Percentiles rank a stretch among this genome's conserved stretches.
Conservation (phyloP, 2,329 filamentous ascomycete species). For the Cytospora chrysosperma region DNA sequence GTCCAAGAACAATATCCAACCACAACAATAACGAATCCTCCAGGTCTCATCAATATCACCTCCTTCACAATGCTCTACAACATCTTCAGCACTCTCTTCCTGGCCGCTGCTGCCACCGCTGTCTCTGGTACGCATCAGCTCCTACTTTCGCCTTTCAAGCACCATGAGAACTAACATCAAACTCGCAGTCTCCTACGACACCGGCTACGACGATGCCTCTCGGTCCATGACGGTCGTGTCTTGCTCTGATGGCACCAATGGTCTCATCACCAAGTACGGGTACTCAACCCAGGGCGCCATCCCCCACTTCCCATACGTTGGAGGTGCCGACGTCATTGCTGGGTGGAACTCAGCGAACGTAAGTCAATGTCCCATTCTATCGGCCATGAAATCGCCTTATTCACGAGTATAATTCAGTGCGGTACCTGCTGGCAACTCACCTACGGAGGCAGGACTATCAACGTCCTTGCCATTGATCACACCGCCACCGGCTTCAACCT, state of each 20-base stretch:
- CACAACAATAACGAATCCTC: not conserved
- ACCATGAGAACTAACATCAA: constrained; percentile 19
- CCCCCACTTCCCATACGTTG: constrained; percentile 54
- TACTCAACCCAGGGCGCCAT: constrained; percentile 56
- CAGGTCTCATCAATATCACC: not conserved
- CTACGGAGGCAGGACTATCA: constrained; percentile 51
- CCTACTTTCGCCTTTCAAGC: too few relatives aligned
- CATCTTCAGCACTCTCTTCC: constrained; percentile 29
- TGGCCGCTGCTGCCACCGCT: constrained; percentile 30
- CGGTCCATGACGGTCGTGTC: constrained; percentile 57
- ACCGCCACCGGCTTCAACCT: constrained; percentile 54
- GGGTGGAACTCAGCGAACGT: constrained; percentile 54
- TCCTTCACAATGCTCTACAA: constrained; percentile 28
- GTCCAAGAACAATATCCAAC: not conserved
- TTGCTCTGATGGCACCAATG: constrained; percentile 68
- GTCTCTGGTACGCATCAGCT: constrained; percentile 26
- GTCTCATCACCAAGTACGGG: constrained; percentile 61
- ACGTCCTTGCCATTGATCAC: constrained; percentile 57
- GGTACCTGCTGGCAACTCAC: constrained; percentile 58
- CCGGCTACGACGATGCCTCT: constrained; percentile 62
- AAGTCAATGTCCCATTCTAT: constrained; percentile 23
- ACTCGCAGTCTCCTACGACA: constrained; percentile 66
- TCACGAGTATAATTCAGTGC: constrained; percentile 39
- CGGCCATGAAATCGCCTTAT: too few relatives aligned
- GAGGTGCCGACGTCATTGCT: constrained; percentile 49